Evolutionary conservation across 306 rosid species (phyloP), one percentile per base, ranked within the genome.

Genomic region (Ormosia emarginata): DNA sequence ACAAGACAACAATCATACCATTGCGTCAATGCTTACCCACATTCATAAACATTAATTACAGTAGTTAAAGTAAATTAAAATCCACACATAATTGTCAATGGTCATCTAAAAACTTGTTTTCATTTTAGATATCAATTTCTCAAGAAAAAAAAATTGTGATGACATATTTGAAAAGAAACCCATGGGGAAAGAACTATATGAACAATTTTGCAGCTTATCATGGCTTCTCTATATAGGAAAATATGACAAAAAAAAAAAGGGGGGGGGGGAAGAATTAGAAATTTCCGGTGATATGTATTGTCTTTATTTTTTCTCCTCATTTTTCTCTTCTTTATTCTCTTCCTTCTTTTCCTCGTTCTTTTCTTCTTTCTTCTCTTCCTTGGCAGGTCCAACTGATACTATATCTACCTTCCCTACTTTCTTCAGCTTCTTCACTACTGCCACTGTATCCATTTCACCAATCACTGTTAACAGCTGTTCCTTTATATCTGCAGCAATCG

Each of bases 391-490:
- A 74, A 96, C 94, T 7, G 98, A 93, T 53, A 93, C 0, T 43
- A 96, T 87, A 56, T 96, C 99, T 14, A 93, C 94, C 85, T 92
- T 96, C n/a, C 98, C 99, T 4, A 96, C 97, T 79, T 90, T 96
- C 94, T 93, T 95, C 88, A 95, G 83, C 90, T 91, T 95, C 90
- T 96, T 96, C 90, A 93, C 98, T 11, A 93, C 81, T 47, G 92
- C 94, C 87, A 96, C 99, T 72, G 98, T 52, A 79, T 96, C 99
- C 99, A 96, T 96, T 75, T 84, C 50, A 36, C 99, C 99, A 33
- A 96, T 80, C 85, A 96, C 97, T 58, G 97, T 93, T 56, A 96
- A 56, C 88, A 87, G 91, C 90, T 95, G 99, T 6, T 92, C 99
- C 81, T 86, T 92, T 70, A 90, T 80, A 87, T 95, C 98, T 33